These are phyloP conservation scores for Fraxinus paxiana DNA, from an alignment of 305 asterid genomes.

Conservation along the genomic window DNA sequence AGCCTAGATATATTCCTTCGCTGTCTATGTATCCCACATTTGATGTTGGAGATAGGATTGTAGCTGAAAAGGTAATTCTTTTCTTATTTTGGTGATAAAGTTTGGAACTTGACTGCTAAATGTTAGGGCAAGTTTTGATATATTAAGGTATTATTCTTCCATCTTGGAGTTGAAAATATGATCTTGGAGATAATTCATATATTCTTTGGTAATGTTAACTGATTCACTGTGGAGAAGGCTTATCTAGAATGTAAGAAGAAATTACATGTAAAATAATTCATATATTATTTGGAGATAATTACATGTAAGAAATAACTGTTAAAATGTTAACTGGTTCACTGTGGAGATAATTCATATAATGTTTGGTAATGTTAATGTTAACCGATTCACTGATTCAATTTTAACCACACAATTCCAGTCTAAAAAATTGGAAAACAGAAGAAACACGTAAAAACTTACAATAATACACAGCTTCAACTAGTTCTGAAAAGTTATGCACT, in stretches of 20 bases:
- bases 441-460: not conserved
- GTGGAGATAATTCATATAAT: not conserved
- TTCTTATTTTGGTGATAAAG: not conserved
- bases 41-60: slow-evolving; percentile 92
- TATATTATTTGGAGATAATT: not conserved
- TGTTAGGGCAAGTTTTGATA: not conserved
- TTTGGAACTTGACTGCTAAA: not conserved
- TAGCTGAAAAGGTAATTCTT: slow-evolving; percentile 79
- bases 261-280: not conserved
- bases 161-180: not conserved
- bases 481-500: not conserved
- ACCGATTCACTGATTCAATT: not conserved
- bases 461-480: not conserved
- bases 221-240: not conserved
- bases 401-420: not conserved
- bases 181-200: not conserved
- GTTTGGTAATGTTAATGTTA: not conserved
- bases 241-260: not conserved
- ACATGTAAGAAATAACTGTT: not conserved
- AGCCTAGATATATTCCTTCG: slow-evolving; percentile 94
- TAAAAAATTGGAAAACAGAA: not conserved
- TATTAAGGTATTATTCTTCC: not conserved
- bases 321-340: not conserved
- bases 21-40: slow-evolving; percentile 95
- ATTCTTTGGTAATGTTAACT: not conserved